These are phyloP conservation scores for Cyclotella cryptica DNA, from an alignment of 108 stramenopile species.

Conservation along the genomic window DNA sequence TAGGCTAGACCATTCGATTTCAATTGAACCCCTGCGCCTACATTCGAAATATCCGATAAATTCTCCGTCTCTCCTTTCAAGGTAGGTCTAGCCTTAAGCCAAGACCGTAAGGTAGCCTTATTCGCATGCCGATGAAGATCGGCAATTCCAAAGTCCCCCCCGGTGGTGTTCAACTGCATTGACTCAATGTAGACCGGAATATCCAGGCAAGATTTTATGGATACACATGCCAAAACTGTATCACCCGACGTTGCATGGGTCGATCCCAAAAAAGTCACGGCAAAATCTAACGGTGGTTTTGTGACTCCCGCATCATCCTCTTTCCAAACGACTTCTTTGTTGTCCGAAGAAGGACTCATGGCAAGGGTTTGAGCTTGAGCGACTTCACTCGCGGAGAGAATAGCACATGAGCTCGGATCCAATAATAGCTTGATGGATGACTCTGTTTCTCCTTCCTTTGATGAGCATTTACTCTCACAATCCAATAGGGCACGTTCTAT, in stretches of 20 bases:
- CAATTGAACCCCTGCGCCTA: constrained; percentile 26
- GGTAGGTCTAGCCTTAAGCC: not conserved
- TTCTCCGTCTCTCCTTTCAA: not conserved
- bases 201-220: constrained; percentile 72
- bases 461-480: constrained; percentile 60
- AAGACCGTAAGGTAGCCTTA: constrained; percentile 14
- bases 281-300: constrained; percentile 75
- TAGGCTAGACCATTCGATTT: constrained; percentile 31
- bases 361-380: constrained; percentile 10
- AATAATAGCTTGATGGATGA: constrained; percentile 34
- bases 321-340: constrained; percentile 33
- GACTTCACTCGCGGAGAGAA: constrained; percentile 28
- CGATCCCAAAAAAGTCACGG: constrained; percentile 65
- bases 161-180: constrained; percentile 45
- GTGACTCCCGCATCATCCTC: constrained; percentile 25
- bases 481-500: constrained; percentile 66
- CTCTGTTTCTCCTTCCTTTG: constrained; percentile 19
- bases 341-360: not conserved
- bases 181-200: constrained; percentile 65
- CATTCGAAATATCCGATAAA: not conserved
- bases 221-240: constrained; percentile 59
- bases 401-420: constrained; percentile 25
- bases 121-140: constrained; percentile 25
- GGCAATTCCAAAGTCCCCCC: constrained; percentile 28
- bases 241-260: constrained; percentile 79